phyloP scores from a whole-genome alignment of 441 rosid genomes.

The Macaranga tanarius region DNA sequence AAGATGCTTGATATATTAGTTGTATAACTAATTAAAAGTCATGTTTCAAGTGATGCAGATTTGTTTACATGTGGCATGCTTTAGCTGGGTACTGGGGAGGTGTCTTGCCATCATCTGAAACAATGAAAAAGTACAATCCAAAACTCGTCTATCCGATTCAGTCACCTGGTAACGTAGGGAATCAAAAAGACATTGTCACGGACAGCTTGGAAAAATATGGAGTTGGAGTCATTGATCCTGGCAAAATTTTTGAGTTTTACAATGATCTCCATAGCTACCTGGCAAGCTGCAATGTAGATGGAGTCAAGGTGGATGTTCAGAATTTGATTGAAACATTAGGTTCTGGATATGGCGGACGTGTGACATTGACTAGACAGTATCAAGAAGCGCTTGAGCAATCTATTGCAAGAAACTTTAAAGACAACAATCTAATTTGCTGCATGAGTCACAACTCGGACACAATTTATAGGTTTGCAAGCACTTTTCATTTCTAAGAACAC shows the following conservation, averaged over 20 bases:
- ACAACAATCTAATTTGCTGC: conserved; percentile 61
- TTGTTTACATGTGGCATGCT: conserved; percentile 75
- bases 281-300: conserved; percentile 57
- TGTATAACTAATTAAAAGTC: background rate
- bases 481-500: conserved; percentile 2
- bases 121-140: conserved; percentile 59
- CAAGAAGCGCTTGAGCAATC: conserved; percentile 69
- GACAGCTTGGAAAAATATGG: conserved; percentile 73
- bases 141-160: conserved; percentile 56
- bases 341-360: conserved; percentile 60
- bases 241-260: conserved; percentile 51
- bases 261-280: conserved; percentile 68
- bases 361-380: conserved; percentile 53
- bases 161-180: conserved; percentile 65
- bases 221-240: conserved; percentile 59
- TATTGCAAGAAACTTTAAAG: conserved; percentile 48
- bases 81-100: conserved; percentile 84
- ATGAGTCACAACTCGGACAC: conserved; percentile 74
- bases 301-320: conserved; percentile 80
- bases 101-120: conserved; percentile 53
- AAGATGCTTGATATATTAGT: background rate
- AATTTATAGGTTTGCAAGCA: conserved; percentile 48
- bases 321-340: conserved; percentile 66
- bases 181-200: conserved; percentile 46
- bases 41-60: conserved; percentile 36